phyloP scores from a whole-genome alignment of 345 rosid species.

The Diplotaxis tenuifolia region DNA sequence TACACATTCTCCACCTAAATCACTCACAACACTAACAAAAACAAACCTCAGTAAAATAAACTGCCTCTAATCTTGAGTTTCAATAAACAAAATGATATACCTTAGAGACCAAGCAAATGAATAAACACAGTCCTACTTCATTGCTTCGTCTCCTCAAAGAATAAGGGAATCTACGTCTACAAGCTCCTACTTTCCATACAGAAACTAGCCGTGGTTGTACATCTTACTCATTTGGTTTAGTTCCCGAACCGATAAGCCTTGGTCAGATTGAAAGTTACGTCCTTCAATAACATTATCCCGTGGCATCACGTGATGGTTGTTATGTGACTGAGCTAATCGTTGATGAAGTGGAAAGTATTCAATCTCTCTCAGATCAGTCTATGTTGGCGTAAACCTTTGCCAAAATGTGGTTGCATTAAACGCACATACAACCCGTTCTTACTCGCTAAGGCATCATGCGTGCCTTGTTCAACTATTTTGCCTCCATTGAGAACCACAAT shows the following conservation, averaged over 20 bases:
- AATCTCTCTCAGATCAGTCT: slow-evolving; percentile 53
- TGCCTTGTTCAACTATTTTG: slow-evolving; percentile 92
- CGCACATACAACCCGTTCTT: slow-evolving; percentile 92
- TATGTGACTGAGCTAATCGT: slow-evolving; percentile 16
- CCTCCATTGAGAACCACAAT: slow-evolving; percentile 99
- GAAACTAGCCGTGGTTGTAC: slow-evolving; percentile 35
- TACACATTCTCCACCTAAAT: slow-evolving; percentile 35
- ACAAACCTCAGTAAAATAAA: slow-evolving; percentile 22
- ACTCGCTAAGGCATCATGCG: slow-evolving; percentile 76
- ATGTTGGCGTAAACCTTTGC: slow-evolving; percentile 91
- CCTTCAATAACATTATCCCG: slow-evolving; percentile 6
- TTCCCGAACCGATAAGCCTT: background rate
- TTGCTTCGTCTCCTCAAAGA: slow-evolving; percentile 66
- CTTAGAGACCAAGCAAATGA: slow-evolving; percentile 19
- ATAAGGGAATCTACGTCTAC: slow-evolving; percentile 47
- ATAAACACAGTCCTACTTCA: slow-evolving; percentile 31
- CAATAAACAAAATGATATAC: slow-evolving; percentile 38
- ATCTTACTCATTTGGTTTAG: slow-evolving; percentile 17
- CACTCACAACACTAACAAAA: slow-evolving; percentile 24
- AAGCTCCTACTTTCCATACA: slow-evolving; percentile 34
- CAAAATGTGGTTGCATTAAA: slow-evolving; percentile 97
- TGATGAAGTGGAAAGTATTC: slow-evolving; percentile 14
- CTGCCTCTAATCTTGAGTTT: slow-evolving; percentile 18
- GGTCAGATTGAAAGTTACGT: slow-evolving; percentile 21
- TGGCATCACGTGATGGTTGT: slow-evolving; percentile 2